Conservation (phyloP, 495 filamentous ascomycete species). For the Darksidea phi region DNA sequence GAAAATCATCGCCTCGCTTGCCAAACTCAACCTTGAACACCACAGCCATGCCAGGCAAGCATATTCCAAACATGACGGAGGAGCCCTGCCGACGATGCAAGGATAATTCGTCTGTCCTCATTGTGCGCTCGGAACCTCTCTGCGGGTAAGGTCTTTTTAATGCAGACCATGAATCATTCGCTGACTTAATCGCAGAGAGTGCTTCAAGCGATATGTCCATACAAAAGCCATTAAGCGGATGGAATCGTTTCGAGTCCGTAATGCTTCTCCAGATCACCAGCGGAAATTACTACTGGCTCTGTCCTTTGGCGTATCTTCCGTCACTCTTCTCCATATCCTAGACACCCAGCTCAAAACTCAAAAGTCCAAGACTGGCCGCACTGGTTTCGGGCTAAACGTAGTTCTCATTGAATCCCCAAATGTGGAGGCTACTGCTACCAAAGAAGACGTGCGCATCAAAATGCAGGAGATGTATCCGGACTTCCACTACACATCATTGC, state of each 20-base stretch:
- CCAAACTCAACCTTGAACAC: background rate
- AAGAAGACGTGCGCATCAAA: conserved; percentile 27
- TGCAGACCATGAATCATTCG: conserved; percentile 1
- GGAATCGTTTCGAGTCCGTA: conserved; percentile 57
- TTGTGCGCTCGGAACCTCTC: conserved; percentile 43
- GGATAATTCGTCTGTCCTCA: conserved; percentile 30
- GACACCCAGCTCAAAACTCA: conserved; percentile 64
- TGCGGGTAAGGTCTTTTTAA: conserved; percentile 33
- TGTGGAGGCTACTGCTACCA: conserved; percentile 6
- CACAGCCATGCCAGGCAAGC: conserved; percentile 28
- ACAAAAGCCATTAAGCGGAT: conserved; percentile 78
- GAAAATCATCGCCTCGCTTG: background rate
- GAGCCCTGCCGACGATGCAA: conserved; percentile 39
- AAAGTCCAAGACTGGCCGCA: conserved; percentile 53
- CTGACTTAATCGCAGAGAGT: conserved; percentile 55
- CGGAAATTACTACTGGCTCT: conserved; percentile 70
- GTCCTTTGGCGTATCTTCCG: conserved; percentile 80
- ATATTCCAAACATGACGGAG: conserved; percentile 7
- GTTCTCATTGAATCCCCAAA: conserved; percentile 61
- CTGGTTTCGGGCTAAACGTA: conserved; percentile 65
- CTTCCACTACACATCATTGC: conserved; percentile 55
- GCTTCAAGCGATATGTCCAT: conserved; percentile 71
- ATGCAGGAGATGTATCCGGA: conserved; percentile 55
- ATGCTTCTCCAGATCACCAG: conserved; percentile 42
- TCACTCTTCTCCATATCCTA: conserved; percentile 73